Evolutionary conservation across 495 filamentous ascomycete species (phyloP).

Genomic region (Mytilinidion resinicola): DNA sequence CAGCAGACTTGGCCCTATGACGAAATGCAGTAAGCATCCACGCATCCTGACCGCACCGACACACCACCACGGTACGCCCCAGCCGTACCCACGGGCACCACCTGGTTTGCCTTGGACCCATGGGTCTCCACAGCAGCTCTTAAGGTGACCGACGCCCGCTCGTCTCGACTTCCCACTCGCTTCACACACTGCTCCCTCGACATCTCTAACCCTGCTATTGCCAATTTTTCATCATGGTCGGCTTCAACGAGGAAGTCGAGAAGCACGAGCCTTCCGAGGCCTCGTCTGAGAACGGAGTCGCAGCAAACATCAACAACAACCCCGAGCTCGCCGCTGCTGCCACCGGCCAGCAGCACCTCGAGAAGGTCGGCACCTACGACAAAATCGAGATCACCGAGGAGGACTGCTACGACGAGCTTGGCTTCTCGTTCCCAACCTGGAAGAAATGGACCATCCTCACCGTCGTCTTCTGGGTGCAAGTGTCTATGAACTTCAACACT

Average conservation of each 20-base stretch:
- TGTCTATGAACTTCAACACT: conserved; percentile 83
- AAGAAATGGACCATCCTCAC: conserved; percentile 73
- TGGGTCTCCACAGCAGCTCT: too few relatives aligned
- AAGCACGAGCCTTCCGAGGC: neutral
- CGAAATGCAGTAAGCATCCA: too few relatives aligned
- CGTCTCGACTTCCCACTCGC: too few relatives aligned
- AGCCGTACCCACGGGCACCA: too few relatives aligned
- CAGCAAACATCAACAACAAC: neutral
- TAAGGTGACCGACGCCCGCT: too few relatives aligned
- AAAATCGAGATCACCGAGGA: conserved; percentile 24
- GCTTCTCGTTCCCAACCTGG: conserved; percentile 55
- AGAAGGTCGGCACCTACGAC: conserved; percentile 24
- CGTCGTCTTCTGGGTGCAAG: conserved; percentile 69
- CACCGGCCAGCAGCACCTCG: conserved; percentile 11
- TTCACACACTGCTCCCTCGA: too few relatives aligned
- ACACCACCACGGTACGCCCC: too few relatives aligned
- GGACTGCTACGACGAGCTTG: conserved; percentile 52
- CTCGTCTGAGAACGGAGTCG: neutral
- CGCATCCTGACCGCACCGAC: too few relatives aligned
- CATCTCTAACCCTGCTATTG: too few relatives aligned
- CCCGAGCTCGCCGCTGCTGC: neutral
- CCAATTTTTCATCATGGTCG: neutral
- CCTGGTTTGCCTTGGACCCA: too few relatives aligned
- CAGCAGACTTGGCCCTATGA: too few relatives aligned
- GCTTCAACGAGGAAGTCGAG: conserved; percentile 1